Evolutionary conservation across 192 early-diverging fungal genomes (phyloP).

Genomic region (Chytriomyces sp.): DNA sequence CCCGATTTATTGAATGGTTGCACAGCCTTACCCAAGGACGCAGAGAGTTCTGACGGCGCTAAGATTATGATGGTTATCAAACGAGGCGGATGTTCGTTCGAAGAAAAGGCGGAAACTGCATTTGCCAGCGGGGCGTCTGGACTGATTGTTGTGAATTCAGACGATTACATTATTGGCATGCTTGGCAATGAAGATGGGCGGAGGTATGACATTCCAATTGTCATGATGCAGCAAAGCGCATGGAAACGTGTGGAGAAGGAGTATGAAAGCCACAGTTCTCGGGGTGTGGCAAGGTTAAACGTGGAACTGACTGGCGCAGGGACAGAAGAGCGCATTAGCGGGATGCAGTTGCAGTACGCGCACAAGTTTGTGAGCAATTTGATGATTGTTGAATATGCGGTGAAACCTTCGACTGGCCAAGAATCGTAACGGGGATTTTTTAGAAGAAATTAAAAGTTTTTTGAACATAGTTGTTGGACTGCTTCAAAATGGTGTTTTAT

Average conservation of each 20-base stretch:
- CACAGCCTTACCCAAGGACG: conserved; percentile 14
- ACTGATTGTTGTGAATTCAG: conserved; percentile 40
- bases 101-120: conserved; percentile 45
- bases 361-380: conserved; percentile 23
- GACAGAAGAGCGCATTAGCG: not conserved
- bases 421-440: no score
- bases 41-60: not conserved
- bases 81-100: conserved; percentile 50
- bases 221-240: conserved; percentile 11
- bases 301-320: not conserved
- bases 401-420: no score
- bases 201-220: conserved; percentile 22
- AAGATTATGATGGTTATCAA: conserved; percentile 35
- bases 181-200: conserved; percentile 14
- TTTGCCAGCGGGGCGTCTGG: conserved; percentile 47
- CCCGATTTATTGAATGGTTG: not conserved
- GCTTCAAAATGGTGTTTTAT: no score
- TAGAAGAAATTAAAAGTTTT: no score
- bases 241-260: conserved; percentile 22
- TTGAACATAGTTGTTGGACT: no score
- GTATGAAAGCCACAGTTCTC: not conserved
- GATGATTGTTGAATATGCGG: conserved; percentile 1
- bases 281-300: not conserved
- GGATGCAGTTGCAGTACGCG: conserved; percentile 22
- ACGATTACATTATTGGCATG: conserved; percentile 43